Conservation (phyloP, 805 yeast species). For the Millerago galiae region DNA sequence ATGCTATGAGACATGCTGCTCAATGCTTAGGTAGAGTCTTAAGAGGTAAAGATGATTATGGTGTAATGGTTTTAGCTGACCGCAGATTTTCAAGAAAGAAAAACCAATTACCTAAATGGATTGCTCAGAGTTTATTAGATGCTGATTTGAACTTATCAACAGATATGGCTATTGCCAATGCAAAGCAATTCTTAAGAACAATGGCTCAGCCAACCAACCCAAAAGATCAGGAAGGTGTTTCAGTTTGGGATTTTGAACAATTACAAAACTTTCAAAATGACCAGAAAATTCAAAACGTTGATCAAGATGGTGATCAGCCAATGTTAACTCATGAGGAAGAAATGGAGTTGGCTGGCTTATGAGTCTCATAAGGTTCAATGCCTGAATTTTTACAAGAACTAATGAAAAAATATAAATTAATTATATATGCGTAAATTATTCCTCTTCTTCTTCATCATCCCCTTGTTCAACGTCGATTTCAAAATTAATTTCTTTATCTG, state of each 20-base stretch:
- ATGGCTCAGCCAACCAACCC: constrained; percentile 92
- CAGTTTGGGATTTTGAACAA: constrained; percentile 84
- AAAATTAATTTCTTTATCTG: constrained; percentile 72
- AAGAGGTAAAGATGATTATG: constrained; percentile 98
- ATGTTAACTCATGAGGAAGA: constrained; percentile 21
- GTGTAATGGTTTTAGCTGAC: constrained; percentile 97
- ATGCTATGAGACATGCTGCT: constrained; percentile 99
- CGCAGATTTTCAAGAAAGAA: constrained; percentile 83
- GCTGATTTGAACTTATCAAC: constrained; percentile 90
- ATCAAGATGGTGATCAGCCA: constrained; percentile 23
- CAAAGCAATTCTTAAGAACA: constrained; percentile 84
- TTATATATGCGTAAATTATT: too few relatives aligned
- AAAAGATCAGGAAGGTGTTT: constrained; percentile 87
- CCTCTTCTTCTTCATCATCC: constrained; percentile 16
- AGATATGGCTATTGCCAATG: constrained; percentile 95
- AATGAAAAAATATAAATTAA: too few relatives aligned
- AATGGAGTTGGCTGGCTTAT: constrained; percentile 17
- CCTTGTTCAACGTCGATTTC: constrained; percentile 38
- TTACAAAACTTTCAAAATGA: constrained; percentile 51
- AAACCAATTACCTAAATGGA: constrained; percentile 93
- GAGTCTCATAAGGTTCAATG: too few relatives aligned
- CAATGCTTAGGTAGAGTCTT: constrained; percentile 96
- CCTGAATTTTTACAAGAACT: too few relatives aligned
- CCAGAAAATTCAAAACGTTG: constrained; percentile 27
- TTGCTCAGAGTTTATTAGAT: constrained; percentile 84